A percentile compares a stretch with the other conserved stretches of the same genome.
Evolutionary conservation across 495 filamentous ascomycete genomes (phyloP).

Genomic region (Aspergillus nidulans): DNA sequence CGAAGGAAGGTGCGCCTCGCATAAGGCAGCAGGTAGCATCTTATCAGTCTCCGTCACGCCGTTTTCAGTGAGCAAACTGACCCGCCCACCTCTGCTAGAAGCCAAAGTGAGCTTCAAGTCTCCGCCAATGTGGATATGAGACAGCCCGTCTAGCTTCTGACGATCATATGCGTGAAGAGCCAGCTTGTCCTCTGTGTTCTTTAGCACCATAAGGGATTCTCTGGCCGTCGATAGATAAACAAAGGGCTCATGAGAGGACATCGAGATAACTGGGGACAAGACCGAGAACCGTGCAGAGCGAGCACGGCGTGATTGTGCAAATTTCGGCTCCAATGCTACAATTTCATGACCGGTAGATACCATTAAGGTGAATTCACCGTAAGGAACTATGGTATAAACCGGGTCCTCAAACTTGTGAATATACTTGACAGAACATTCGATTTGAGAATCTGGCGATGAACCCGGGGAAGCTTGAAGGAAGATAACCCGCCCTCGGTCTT

Average conservation of each 20-base stretch:
- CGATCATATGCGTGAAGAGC: constrained; percentile 30
- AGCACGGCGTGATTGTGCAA: constrained; percentile 29
- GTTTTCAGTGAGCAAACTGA: constrained; percentile 26
- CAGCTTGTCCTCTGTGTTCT: constrained; percentile 29
- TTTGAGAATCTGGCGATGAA: constrained; percentile 20
- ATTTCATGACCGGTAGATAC: constrained; percentile 35
- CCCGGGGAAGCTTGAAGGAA: constrained; percentile 32
- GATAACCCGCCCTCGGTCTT: constrained; percentile 31
- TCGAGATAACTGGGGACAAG: constrained; percentile 39
- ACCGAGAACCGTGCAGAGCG: constrained; percentile 28
- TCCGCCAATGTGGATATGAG: constrained; percentile 33
- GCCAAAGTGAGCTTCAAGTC: constrained; percentile 25
- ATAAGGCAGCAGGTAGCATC: constrained; percentile 22
- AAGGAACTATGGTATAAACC: constrained; percentile 42
- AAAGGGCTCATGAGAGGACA: constrained; percentile 34
- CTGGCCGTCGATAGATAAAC: constrained; percentile 43
- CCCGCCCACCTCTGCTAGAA: constrained; percentile 33
- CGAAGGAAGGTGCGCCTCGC: constrained; percentile 30
- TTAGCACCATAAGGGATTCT: constrained; percentile 38
- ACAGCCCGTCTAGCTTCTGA: constrained; percentile 33
- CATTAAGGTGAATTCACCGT: constrained; percentile 35
- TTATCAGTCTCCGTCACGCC: constrained; percentile 22
- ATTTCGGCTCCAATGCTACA: constrained; percentile 32
- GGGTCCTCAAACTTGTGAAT: constrained; percentile 32
- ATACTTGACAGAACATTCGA: constrained; percentile 36